Conservation (phyloP, 768 basidiomycete species). For the Holtermannia corniformis region DNA sequence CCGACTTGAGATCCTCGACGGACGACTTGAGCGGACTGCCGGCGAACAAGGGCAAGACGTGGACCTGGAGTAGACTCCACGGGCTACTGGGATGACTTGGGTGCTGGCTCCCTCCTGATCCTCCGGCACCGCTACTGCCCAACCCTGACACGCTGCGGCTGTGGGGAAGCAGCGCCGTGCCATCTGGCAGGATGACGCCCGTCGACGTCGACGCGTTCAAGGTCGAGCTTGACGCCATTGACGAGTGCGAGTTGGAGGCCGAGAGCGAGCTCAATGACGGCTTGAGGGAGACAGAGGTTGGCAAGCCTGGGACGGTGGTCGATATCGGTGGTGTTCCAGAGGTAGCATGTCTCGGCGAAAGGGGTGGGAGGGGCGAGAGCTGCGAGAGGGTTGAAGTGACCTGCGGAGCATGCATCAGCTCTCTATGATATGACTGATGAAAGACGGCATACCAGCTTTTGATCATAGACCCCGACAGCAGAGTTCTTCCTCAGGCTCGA, state of each 20-base stretch:
- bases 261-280: slow-evolving; percentile 2
- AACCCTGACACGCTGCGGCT: background rate
- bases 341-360: slow-evolving; percentile 20
- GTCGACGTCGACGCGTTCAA: slow-evolving; percentile 4
- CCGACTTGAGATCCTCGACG: slow-evolving; percentile 77
- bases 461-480: slow-evolving; percentile 33
- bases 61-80: slow-evolving; percentile 74
- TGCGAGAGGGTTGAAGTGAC: slow-evolving; percentile 34
- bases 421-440: background rate
- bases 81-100: slow-evolving; percentile 45
- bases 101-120: slow-evolving; percentile 19
- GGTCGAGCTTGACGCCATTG: slow-evolving; percentile 3
- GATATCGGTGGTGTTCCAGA: background rate
- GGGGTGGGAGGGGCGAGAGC: slow-evolving; percentile 26
- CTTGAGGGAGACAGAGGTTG: background rate
- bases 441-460: slow-evolving; percentile 30
- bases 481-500: slow-evolving; percentile 4
- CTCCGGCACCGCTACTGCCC: slow-evolving; percentile 8
- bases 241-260: slow-evolving; percentile 1
- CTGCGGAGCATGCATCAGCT: slow-evolving; percentile 10
- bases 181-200: slow-evolving; percentile 22
- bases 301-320: background rate
- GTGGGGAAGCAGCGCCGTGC: slow-evolving; percentile 9
- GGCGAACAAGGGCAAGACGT: slow-evolving; percentile 84
- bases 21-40: slow-evolving; percentile 75